These are phyloP conservation scores for Eucalyptus albens DNA, from an alignment of 345 rosid genomes.

Conservation along the genomic window DNA sequence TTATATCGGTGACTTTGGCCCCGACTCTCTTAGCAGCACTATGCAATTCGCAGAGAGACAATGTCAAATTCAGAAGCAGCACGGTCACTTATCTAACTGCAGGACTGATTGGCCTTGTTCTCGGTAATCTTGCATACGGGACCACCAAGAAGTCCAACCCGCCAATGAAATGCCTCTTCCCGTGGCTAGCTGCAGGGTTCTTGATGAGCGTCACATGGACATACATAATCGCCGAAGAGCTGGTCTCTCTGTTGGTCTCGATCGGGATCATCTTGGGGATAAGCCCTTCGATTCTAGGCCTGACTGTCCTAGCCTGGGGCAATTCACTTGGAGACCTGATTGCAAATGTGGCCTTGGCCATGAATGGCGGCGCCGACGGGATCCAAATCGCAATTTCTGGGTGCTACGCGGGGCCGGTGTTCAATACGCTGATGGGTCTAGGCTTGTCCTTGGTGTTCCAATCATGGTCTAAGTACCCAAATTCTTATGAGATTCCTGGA, in stretches of 20 bases:
- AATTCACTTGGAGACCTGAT: conserved; percentile 87
- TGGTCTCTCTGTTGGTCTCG: conserved; percentile 64
- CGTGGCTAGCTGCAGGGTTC: conserved; percentile 81
- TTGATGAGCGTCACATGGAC: conserved; percentile 88
- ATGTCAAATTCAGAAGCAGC: conserved; percentile 15
- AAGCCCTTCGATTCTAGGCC: conserved; percentile 70
- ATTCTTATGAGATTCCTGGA: conserved; percentile 32
- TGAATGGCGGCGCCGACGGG: conserved; percentile 69
- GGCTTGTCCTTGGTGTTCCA: conserved; percentile 58
- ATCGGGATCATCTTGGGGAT: conserved; percentile 55
- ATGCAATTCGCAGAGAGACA: conserved; percentile 22
- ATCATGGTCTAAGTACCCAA: conserved; percentile 55
- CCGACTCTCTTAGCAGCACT: conserved; percentile 60
- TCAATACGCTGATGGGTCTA: conserved; percentile 67
- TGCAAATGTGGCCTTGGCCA: conserved; percentile 68
- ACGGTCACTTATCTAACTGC: conserved; percentile 32
- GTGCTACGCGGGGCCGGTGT: conserved; percentile 91
- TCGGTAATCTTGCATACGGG: conserved; percentile 46
- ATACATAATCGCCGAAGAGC: conserved; percentile 70
- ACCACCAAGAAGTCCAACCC: conserved; percentile 51
- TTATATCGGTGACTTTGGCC: conserved; percentile 50
- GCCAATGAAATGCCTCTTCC: conserved; percentile 44
- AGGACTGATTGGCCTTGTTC: conserved; percentile 35
- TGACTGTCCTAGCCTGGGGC: conserved; percentile 95
- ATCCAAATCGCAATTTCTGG: conserved; percentile 85